Evolutionary conservation across 148 eudicot species (phyloP), one percentile per base, ranked within the genome.

Genomic region (Diospyros lotus): DNA sequence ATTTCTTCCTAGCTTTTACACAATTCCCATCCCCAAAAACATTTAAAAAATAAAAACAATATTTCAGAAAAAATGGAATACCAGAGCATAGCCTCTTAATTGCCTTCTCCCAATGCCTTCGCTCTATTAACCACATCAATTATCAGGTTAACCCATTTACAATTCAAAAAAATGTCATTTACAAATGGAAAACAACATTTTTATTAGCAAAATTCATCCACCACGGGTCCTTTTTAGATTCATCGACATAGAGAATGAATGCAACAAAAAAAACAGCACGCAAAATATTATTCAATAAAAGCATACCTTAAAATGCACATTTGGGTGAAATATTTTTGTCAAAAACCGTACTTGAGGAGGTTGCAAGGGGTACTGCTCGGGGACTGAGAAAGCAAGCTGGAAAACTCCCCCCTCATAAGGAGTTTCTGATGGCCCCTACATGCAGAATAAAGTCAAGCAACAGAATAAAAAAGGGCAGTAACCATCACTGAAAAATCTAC

Each of bases 281-380:
- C 9, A 51, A 79, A 59, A 50, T 46, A 17, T 69, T 71, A 45
- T 14, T 39, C 17, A 4, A 41, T 56, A 46, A 9, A 40, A 48
- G n/a, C 75, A 45, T 77, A 92, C 99, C 96, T 95, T 95, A 77
- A 95, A 95, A 82, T 95, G 98, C 64, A 95, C 97, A 80, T 95
- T 95, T 66, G 98, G 96, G 83, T 95, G 98, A 79, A 95, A 95
- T 76, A 95, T 92, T 83, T 95, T 95, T 76, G 99, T 92, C 65
- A 95, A 82, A 84, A 95, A 95, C 66, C 97, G 83, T 72, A 95
- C 97, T 95, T 95, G 99, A 73, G 97, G 99, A 73, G 99, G 99
- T 82, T 95, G 99, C 90, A 95, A 79, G 55, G 99, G 99, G 82
- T 95, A 95, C 62, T 90, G 96, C 87, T 95, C 97, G 71, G 96